phyloP scores from a whole-genome alignment of 371 early-diverging fungal genomes.

The Cokeromyces recurvatus region DNA sequence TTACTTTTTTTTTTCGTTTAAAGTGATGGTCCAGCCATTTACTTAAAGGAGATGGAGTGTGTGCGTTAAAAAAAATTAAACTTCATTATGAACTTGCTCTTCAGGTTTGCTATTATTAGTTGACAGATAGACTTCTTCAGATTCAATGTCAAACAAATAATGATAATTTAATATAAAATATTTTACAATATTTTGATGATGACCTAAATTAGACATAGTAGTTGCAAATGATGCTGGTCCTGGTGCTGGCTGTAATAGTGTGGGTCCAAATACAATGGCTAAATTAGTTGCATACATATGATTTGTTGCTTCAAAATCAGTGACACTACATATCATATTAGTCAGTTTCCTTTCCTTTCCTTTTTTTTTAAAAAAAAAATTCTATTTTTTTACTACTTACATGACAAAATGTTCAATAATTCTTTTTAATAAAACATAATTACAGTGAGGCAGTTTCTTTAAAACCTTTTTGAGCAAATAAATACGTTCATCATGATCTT shows the following conservation, averaged over 20 bases:
- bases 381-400: no score
- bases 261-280: constrained; percentile 86
- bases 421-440: constrained; percentile 67
- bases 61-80: no score
- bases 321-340: no score
- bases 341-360: no score
- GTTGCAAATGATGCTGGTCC: constrained; percentile 67
- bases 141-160: constrained; percentile 78
- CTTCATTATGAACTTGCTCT: no score
- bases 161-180: constrained; percentile 80
- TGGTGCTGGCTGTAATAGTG: constrained; percentile 70
- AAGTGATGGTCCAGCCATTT: no score
- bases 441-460: constrained; percentile 62
- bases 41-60: no score
- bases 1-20: no score
- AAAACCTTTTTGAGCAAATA: constrained; percentile 73
- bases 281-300: constrained; percentile 87
- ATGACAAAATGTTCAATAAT: constrained; percentile 76
- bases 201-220: constrained; percentile 80
- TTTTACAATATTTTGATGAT: constrained; percentile 76
- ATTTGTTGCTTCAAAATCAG: constrained; percentile 77
- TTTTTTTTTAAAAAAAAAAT: no score
- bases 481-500: constrained; percentile 75
- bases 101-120: no score
- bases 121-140: no score